Evolutionary conservation across 805 yeast genomes (phyloP).

Genomic region (Saturnispora kantuleensis): DNA sequence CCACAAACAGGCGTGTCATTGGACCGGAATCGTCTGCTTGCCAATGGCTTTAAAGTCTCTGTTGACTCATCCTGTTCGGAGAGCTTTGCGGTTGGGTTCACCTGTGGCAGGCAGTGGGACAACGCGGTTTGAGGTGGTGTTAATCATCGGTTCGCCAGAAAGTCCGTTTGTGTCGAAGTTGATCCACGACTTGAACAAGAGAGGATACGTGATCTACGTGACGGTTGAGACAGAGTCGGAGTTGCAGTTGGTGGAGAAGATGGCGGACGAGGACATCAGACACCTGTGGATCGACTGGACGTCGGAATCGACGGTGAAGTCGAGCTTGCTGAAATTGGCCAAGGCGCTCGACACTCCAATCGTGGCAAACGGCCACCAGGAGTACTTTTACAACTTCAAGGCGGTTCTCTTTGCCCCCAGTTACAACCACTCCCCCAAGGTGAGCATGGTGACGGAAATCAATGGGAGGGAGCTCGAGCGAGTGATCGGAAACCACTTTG

Average conservation of each 20-base stretch:
- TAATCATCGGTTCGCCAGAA: constrained; percentile 66
- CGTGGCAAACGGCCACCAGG: constrained; percentile 29
- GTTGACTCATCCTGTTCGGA: background rate
- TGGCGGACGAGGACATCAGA: constrained; percentile 59
- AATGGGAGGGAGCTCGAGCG: constrained; percentile 21
- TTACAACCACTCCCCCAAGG: constrained; percentile 28
- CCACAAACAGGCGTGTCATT: background rate
- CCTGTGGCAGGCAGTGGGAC: constrained; percentile 36
- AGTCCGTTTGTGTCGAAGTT: constrained; percentile 63
- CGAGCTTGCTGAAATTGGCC: constrained; percentile 41
- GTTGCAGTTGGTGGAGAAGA: constrained; percentile 40
- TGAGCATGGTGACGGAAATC: constrained; percentile 20
- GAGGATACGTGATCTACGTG: constrained; percentile 76
- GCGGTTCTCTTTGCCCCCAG: constrained; percentile 67
- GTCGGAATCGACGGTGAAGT: constrained; percentile 31
- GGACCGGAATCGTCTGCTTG: background rate
- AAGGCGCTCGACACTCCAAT: constrained; percentile 31
- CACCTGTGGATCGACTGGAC: constrained; percentile 47
- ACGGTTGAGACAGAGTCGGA: constrained; percentile 61
- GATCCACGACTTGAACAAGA: constrained; percentile 61
- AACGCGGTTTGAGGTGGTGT: constrained; percentile 63
- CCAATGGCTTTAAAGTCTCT: background rate
- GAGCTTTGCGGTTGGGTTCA: constrained; percentile 1
- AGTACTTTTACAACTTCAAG: constrained; percentile 47
- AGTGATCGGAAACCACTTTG: constrained; percentile 20